phyloP scores from a whole-genome alignment of 495 filamentous ascomycete genomes.

The Chaetomidium leptoderma region DNA sequence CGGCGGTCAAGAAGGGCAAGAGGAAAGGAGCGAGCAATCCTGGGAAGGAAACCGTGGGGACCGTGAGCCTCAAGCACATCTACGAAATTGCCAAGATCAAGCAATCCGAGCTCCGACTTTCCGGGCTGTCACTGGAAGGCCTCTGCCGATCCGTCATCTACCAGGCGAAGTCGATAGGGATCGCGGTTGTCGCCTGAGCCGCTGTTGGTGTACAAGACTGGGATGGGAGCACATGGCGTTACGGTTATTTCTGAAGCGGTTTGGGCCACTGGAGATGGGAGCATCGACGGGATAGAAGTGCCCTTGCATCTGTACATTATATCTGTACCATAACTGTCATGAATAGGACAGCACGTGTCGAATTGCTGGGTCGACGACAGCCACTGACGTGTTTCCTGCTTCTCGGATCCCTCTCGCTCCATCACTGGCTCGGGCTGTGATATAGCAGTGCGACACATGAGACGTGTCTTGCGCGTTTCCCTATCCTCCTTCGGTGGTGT shows the following conservation, averaged over 20 bases:
- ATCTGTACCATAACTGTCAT: slow-evolving; percentile 2
- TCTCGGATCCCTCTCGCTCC: neutral
- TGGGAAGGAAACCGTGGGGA: slow-evolving; percentile 74
- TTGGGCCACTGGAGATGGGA: slow-evolving; percentile 7
- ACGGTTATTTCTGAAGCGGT: slow-evolving; percentile 24
- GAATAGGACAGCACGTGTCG: neutral
- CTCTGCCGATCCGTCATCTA: slow-evolving; percentile 80
- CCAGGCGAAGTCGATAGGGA: slow-evolving; percentile 83
- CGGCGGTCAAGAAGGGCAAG: slow-evolving; percentile 67
- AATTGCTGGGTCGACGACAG: neutral
- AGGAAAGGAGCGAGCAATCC: slow-evolving; percentile 72
- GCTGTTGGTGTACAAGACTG: neutral
- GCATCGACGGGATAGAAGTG: neutral
- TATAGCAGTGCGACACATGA: neutral
- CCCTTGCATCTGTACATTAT: slow-evolving; percentile 11
- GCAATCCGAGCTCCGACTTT: slow-evolving; percentile 73
- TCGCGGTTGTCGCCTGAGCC: slow-evolving; percentile 66
- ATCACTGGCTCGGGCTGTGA: neutral
- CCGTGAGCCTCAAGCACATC: slow-evolving; percentile 87
- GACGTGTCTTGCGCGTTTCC: neutral
- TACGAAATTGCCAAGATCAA: slow-evolving; percentile 99
- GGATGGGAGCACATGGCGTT: slow-evolving; percentile 24
- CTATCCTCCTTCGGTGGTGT: too few species aligned
- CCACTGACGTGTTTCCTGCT: too few species aligned
- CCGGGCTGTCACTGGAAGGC: slow-evolving; percentile 73